Base-by-base conservation (phyloP, 148 eudicot species). In the Selenicereus undatus region DNA sequence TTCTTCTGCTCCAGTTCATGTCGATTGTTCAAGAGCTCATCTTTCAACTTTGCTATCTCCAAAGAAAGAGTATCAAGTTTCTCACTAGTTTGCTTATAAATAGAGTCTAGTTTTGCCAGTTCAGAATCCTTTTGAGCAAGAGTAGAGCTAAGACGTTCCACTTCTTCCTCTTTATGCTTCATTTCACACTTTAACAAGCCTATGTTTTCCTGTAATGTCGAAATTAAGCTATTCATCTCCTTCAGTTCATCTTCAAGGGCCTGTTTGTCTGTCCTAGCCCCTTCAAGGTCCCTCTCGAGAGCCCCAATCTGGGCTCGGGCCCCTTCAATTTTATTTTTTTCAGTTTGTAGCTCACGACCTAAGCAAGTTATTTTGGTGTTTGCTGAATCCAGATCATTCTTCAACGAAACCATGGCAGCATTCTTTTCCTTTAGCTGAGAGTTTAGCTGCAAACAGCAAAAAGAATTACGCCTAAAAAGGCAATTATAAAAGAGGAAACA, bases 381-480 rank as follows among this genome's bases (percentile, higher is more conserved):
- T 65, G 95, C 95, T 50, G 90, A 85, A 32, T 88, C 89, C 36
- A 93, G 81, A 85, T 88, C 86, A 84, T 91, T 88, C 88, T 87
- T 85, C 86, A 92, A 82, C 35, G 99, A 89, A 80, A 85, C 81
- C 84, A 93, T 88, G 50, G 86, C 83, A 72, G 84, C 88, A 69
- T 93, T 89, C 82, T 91, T 95, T 78, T 90, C 89, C 58, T 85
- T 83, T 51, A 93, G 86, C 80, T 88, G 83, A 74, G 56, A 83
- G 78, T 86, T 88, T 81, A 95, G 87, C 99, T 95, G 93, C 78
- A 76, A 12, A 76, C 43, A 58, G 36, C n/a, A 81, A 51, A 73
- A 48, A 75, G 76, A 66, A 75, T 30, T 54, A 26, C 21, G n/a
- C 80, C 29, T 43, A 2, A 69, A 71, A 21, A 69, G 36, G 11